phyloP scores from a whole-genome alignment of 225 moss, liverwort and hornwort genomes.

The Antitrichia curtipendula region DNA sequence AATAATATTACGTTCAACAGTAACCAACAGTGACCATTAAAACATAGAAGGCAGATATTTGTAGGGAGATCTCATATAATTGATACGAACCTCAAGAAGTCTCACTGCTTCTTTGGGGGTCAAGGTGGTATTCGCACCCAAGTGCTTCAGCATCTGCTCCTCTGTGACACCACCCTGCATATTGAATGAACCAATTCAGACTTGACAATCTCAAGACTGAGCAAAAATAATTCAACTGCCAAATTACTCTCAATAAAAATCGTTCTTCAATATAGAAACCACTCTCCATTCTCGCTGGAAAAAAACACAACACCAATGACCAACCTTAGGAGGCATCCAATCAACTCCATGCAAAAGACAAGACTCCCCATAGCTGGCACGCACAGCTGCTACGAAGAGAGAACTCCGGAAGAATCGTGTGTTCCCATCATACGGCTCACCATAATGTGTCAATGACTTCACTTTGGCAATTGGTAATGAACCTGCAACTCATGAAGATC shows the following conservation, averaged over 20 bases:
- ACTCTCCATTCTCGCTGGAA: neutral
- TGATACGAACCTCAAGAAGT: constrained; percentile 58
- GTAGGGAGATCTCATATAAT: neutral
- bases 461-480: constrained; percentile 55
- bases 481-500: constrained; percentile 15
- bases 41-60: neutral
- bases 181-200: neutral
- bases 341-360: constrained; percentile 78
- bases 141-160: constrained; percentile 60
- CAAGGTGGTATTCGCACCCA: constrained; percentile 62
- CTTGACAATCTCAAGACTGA: neutral
- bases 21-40: neutral
- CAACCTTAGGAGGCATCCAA: constrained; percentile 94
- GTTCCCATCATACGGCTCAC: constrained; percentile 92
- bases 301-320: neutral
- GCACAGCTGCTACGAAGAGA: constrained; percentile 87
- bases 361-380: constrained; percentile 83
- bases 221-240: neutral
- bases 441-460: constrained; percentile 79
- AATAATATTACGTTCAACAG: neutral
- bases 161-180: constrained; percentile 73
- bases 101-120: constrained; percentile 58
- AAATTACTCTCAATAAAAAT: neutral
- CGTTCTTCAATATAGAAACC: neutral
- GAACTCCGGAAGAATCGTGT: constrained; percentile 87